These are phyloP conservation scores for Anisogramma anomala DNA, from an alignment of 2,329 filamentous ascomycete genomes.

Conservation along the genomic window DNA sequence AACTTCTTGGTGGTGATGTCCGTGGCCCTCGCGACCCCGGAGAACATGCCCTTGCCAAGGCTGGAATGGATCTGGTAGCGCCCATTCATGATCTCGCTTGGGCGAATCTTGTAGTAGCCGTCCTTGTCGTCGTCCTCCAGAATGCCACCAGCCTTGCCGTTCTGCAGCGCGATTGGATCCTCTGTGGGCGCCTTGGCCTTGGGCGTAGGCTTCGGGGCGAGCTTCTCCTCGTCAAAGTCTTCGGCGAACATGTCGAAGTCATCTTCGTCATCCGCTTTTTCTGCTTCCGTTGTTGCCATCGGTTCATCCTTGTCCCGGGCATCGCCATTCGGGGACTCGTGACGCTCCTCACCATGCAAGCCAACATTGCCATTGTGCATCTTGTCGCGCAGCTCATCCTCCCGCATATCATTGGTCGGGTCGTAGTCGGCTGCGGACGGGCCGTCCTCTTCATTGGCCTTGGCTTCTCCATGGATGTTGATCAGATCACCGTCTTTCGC, in stretches of 20 bases:
- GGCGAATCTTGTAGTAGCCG: slow-evolving; percentile 91
- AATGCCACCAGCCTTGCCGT: slow-evolving; percentile 55
- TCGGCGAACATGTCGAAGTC: slow-evolving; percentile 87
- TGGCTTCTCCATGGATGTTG: slow-evolving; percentile 41
- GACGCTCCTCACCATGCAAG: slow-evolving; percentile 33
- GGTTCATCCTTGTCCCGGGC: slow-evolving; percentile 21
- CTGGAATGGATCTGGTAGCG: slow-evolving; percentile 82
- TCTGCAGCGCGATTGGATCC: slow-evolving; percentile 35
- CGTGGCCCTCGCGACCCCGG: slow-evolving; percentile 79
- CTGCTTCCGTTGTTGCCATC: slow-evolving; percentile 21
- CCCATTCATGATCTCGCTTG: slow-evolving; percentile 78
- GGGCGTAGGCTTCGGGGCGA: slow-evolving; percentile 36
- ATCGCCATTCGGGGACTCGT: slow-evolving; percentile 13
- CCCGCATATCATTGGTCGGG: slow-evolving; percentile 76
- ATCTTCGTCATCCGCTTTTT: slow-evolving; percentile 51
- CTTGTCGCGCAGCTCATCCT: slow-evolving; percentile 63
- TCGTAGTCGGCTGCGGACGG: slow-evolving; percentile 92
- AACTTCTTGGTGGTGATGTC: slow-evolving; percentile 62
- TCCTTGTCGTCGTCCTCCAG: slow-evolving; percentile 90
- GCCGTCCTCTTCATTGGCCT: slow-evolving; percentile 47
- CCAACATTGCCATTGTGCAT: slow-evolving; percentile 46
- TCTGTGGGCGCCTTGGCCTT: slow-evolving; percentile 27
- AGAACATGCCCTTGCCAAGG: slow-evolving; percentile 91
- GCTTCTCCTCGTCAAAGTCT: slow-evolving; percentile 58
- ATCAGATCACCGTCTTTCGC: slow-evolving; percentile 56